Base-by-base conservation (phyloP, 257 asterid species). In the Ehretia macrophylla region DNA sequence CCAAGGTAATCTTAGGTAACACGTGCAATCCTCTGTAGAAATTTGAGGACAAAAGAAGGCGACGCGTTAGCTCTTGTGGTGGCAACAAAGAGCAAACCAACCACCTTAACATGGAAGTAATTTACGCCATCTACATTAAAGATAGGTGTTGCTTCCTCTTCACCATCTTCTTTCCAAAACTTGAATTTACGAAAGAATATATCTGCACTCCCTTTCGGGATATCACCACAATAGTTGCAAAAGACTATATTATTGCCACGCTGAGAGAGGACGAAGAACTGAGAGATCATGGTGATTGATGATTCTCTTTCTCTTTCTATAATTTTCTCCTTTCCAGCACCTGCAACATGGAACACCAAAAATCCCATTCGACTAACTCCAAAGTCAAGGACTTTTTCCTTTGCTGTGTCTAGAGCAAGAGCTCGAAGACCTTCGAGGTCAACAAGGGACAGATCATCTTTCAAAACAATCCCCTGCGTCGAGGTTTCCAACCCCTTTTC, bases 261-360 rank as follows among this genome's bases (percentile, higher is more conserved):
- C 71, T 89, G 99, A 10, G 99, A 93, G 60, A 93, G 99, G 51
- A 93, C 95, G 66, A 93, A 93, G 81, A 93, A 89, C 77, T 93
- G 99, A 42, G 99, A 93, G 73, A 93, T 89, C 96, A 93, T 89
- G n/a, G n/a, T n/a, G n/a, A n/a, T n/a, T n/a, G n/a, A n/a, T n/a
- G n/a, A n/a, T n/a, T n/a, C n/a, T n/a, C n/a, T n/a, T n/a, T n/a
- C n/a, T n/a, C n/a, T n/a, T n/a, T n/a, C n/a, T n/a, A n/a, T n/a
- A n/a, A n/a, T n/a, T n/a, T n/a, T n/a, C n/a, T n/a, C n/a, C n/a
- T n/a, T n/a, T n/a, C n/a, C n/a, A n/a, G n/a, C n/a, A n/a, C n/a
- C n/a, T n/a, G n/a, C n/a, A n/a, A n/a, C n/a, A n/a, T n/a, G n/a
- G n/a, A n/a, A n/a, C n/a, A n/a, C n/a, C n/a, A n/a, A n/a, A n/a